Evolutionary conservation across 148 eudicot genomes (phyloP), one percentile per base, ranked within the genome.

Genomic region (Fallopia convolvulus): DNA sequence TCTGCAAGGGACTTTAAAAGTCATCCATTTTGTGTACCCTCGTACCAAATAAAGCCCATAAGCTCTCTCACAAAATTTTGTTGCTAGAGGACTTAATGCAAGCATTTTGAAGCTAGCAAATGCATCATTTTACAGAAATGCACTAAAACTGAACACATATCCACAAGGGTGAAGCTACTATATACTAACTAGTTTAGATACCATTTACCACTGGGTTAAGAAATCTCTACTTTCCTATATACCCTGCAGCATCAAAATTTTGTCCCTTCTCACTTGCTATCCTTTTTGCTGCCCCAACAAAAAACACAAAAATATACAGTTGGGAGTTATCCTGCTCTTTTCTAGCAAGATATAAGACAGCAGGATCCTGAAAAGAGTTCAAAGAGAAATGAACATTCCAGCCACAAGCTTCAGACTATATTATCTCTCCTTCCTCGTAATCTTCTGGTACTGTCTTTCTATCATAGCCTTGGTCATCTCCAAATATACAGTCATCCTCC

Each of bases 341-440:
- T 53, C 20, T 53, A 17, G 60, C 60, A n/a, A 53, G 60, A n/a
- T 53, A 53, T 53, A 53, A 53, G 60, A 53, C 18, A 53, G 23
- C 60, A 53, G 60, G 60, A 53, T 2, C 65, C n/a, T 23, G 61
- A 6, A 58, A 21, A 21, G 32, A 58, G 65, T 58, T 20, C 10
- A 2, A 6, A 58, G 65, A 20, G 32, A 58, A 58, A 58, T 8
- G 30, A 58, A 58, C 20, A 6, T 9, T 58, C 30, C 8, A 20
- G 2, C 8, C 30, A 20, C 3, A 21, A 70, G 15, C 20, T 36
- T 70, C 44, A 70, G 47, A n/a, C 2, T 33, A 70, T 14, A 70
- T 14, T 13, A 70, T 23, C 46, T 70, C 73, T 39, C 73, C 46
- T 70, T 70, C 73, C 73, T 70, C 73, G 11, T 36, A 70, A 72